Conservation (phyloP, 1,284 basidiomycete species). For the Caloboletus inedulis region DNA sequence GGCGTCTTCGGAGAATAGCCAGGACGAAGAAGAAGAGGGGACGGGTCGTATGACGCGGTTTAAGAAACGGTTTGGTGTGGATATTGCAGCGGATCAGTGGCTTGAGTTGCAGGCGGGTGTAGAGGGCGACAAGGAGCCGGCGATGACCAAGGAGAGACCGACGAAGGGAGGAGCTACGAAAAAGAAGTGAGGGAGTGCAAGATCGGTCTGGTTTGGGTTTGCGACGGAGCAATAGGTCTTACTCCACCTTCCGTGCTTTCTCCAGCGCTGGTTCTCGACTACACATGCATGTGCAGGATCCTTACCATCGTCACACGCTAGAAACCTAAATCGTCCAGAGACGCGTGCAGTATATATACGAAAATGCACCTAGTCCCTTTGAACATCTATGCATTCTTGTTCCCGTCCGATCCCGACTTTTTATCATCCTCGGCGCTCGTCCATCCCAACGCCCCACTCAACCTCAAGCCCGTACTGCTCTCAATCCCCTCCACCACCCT, state of each 20-base stretch:
- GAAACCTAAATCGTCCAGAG: neutral
- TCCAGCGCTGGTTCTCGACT: neutral
- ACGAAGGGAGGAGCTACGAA: conserved; percentile 13
- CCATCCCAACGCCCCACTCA: conserved; percentile 58
- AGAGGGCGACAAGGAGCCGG: conserved; percentile 30
- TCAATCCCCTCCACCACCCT: conserved; percentile 59
- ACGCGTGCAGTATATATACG: neutral
- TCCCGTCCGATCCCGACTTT: conserved; percentile 15
- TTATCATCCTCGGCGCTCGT: conserved; percentile 5
- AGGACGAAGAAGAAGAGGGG: conserved; percentile 65
- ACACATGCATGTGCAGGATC: neutral
- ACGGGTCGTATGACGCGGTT: conserved; percentile 80
- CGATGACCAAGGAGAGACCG: conserved; percentile 26
- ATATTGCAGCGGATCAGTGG: conserved; percentile 44
- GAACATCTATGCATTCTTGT: conserved; percentile 16
- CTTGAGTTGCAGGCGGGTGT: conserved; percentile 23
- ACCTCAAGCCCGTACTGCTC: conserved; percentile 67
- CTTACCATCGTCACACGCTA: neutral
- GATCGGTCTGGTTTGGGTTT: conserved; percentile 3
- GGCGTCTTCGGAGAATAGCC: conserved; percentile 59
- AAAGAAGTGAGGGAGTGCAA: conserved; percentile 17
- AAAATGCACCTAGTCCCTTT: neutral
- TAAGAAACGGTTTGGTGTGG: conserved; percentile 68
- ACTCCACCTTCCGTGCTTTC: neutral
- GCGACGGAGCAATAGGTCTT: neutral